Evolutionary conservation across 2,329 filamentous ascomycete species (phyloP).

Genomic region (Cytospora leucostoma): DNA sequence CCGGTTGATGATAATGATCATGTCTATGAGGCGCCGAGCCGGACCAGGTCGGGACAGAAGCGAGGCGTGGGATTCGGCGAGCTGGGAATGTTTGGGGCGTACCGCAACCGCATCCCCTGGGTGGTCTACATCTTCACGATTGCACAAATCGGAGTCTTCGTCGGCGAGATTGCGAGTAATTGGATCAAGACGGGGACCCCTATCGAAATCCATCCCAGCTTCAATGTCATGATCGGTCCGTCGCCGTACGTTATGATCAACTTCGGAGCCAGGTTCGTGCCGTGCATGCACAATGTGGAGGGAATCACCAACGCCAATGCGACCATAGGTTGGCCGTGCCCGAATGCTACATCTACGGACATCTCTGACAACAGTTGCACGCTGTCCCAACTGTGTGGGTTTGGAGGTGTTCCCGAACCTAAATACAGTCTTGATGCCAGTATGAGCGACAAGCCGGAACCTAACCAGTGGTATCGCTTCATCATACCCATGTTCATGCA

Average conservation of each 20-base stretch:
- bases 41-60: conserved; percentile 39
- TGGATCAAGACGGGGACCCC: conserved; percentile 75
- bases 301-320: conserved; percentile 58
- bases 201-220: conserved; percentile 77
- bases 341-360: conserved; percentile 68
- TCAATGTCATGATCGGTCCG: conserved; percentile 97
- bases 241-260: conserved; percentile 90
- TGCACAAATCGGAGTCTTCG: conserved; percentile 81
- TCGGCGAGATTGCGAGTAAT: conserved; percentile 83
- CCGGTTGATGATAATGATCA: conserved; percentile 52
- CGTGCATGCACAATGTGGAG: conserved; percentile 88
- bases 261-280: conserved; percentile 90
- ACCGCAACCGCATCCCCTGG: conserved; percentile 67
- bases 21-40: conserved; percentile 58
- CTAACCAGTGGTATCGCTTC: conserved; percentile 97
- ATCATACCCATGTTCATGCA: conserved; percentile 96
- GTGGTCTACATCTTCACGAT: conserved; percentile 79
- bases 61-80: conserved; percentile 57
- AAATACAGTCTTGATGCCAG: conserved; percentile 50
- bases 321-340: conserved; percentile 72
- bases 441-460: conserved; percentile 56
- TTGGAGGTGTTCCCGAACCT: conserved; percentile 73
- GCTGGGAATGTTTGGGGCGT: conserved; percentile 59
- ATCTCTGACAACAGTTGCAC: conserved; percentile 59
- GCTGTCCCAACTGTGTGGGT: conserved; percentile 81